Base-by-base conservation (phyloP, 129 eudicot species). In the Sambucus nigra region DNA sequence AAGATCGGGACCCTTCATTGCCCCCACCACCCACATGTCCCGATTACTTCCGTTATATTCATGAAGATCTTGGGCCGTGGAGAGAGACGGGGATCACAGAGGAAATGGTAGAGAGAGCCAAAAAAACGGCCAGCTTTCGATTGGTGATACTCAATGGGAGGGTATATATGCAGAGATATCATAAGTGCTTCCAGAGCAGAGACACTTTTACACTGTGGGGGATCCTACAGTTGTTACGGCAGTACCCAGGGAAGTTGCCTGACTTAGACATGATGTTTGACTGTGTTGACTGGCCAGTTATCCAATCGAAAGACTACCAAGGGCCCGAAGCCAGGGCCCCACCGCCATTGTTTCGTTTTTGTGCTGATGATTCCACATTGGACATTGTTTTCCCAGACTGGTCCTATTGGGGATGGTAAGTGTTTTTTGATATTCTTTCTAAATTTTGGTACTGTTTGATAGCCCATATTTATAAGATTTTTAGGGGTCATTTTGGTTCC, bases 361-460 rank as follows among this genome's bases (percentile, higher is more conserved):
- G 97, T 51, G 77, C 79, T 2, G 73, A 84, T 55, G 76, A 78
- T 60, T 46, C 60, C 17, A 73, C 86, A 15, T 55, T 54, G 10
- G 97, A 84, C 41, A 81, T 84, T 46, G 93, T 88, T 55, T 84
- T 88, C 49, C 95, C 95, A 0, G 88, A 88, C 53, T 88, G 93
- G 97, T 89, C 95, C 17, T 89, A 81, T 39, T 89, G 95, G 97
- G 95, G 97, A 61, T 89, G 97, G 97, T 84, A 79, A 31, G 83
- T 25, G 27, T 15, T 18, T 31, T 15, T 23, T n/a, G n/a, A n/a
- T n/a, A n/a, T n/a, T n/a, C n/a, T n/a, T n/a, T n/a, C n/a, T n/a
- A n/a, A n/a, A n/a, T n/a, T n/a, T n/a, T n/a, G n/a, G n/a, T n/a
- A n/a, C n/a, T n/a, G n/a, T n/a, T n/a, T n/a, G n/a, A n/a, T n/a